phyloP scores from a whole-genome alignment of 345 rosid genomes.

The Populus pruinosa region DNA sequence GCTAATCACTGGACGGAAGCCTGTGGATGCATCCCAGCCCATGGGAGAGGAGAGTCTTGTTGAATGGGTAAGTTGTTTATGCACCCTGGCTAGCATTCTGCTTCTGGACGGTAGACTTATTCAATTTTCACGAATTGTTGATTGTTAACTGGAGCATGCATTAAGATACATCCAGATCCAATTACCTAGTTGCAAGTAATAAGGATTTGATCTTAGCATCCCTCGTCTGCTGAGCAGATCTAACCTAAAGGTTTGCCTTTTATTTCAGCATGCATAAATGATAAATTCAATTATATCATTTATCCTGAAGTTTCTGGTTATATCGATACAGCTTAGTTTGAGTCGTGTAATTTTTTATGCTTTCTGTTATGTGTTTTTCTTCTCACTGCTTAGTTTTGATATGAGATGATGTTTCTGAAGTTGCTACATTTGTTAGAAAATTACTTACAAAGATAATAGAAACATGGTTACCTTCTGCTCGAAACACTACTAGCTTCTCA shows the following conservation, averaged over 20 bases:
- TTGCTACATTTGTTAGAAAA: neutral
- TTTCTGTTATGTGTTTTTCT: neutral
- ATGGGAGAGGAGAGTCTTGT: slow-evolving; percentile 94
- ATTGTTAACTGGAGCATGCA: neutral
- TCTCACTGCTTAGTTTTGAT: neutral
- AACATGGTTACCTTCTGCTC: neutral
- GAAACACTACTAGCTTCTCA: neutral
- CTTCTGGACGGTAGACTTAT: neutral
- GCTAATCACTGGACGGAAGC: slow-evolving; percentile 91
- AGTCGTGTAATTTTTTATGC: neutral
- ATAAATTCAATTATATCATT: neutral
- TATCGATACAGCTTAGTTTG: neutral
- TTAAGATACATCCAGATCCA: neutral
- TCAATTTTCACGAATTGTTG: neutral
- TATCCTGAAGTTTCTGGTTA: slow-evolving; percentile 1
- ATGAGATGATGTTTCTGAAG: neutral
- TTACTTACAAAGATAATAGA: neutral
- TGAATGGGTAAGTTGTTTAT: slow-evolving; percentile 66
- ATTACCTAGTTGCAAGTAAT: neutral
- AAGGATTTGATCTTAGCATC: neutral
- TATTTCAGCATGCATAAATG: slow-evolving; percentile 3
- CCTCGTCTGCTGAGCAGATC: neutral
- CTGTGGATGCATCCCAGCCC: slow-evolving; percentile 88
- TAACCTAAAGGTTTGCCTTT: neutral
- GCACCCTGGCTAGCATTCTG: neutral